Evolutionary conservation across 2,329 filamentous ascomycete species (phyloP), one percentile per base, ranked within the genome.

Genomic region (Xylariaceae sp.): DNA sequence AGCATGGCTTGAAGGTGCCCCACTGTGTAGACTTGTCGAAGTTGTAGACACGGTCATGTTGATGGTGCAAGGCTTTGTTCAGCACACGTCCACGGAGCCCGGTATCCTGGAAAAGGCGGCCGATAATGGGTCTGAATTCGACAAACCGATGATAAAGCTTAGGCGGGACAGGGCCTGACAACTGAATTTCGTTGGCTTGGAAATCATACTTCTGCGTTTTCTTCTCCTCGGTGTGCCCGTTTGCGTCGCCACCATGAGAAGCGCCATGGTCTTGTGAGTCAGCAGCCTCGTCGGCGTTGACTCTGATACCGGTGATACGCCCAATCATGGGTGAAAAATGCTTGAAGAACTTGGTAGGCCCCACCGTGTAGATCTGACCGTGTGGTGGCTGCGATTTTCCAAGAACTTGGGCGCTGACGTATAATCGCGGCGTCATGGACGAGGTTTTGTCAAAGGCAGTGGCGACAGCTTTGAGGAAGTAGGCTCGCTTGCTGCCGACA

Each of bases 261-360:
- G 33, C 61, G 1, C 66, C 60, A 9, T 67, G 67, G 33, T 63
- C 63, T 18, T 70, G 65, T 14, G 63, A 66, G 42, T 81, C 76
- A 6, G 77, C 69, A 11, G 77, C 68, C 63, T 85, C 77, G 63
- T 87, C 75, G 67, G 77, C 73, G 65, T 83, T 80, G 65, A 87
- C 82, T 66, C 87, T 89, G 12, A 83, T 84, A 3, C 90, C 89
- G 2, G 87, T 80, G 49, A 97, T 72, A 42, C 90, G 82, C 3
- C 93, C 93, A 56, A 97, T 90, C 75, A 97, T 81, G 3, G 92
- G 90, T 57, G 89, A 95, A 65, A 87, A 93, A 68, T 97, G 93
- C 61, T 89, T 89, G 58, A 88, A 86, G 82, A 85, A 96, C 43
- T 62, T 65, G 74, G 85, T 71, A 11, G 90, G 90, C 0, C 88